Evolutionary conservation across 345 rosid genomes (phyloP).

Genomic region (Gossypium turneri): DNA sequence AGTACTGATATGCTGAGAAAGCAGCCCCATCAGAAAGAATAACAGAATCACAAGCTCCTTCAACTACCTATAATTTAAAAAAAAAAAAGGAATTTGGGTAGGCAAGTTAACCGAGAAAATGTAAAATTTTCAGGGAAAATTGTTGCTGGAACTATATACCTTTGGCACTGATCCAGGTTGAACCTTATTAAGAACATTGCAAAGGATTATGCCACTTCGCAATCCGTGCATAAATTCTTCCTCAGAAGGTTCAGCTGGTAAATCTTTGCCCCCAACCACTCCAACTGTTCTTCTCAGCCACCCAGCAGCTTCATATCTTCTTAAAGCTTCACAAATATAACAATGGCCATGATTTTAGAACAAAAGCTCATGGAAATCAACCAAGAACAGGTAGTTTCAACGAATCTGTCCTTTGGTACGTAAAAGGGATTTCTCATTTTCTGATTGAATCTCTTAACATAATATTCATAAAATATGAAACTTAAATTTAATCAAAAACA

Average conservation of each 20-base stretch:
- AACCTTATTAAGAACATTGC: slow-evolving; percentile 83
- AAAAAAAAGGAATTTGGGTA: neutral
- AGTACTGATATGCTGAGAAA: slow-evolving; percentile 82
- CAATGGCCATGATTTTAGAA: neutral
- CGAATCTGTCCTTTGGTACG: neutral
- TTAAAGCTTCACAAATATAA: slow-evolving; percentile 40
- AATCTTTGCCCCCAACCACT: slow-evolving; percentile 71
- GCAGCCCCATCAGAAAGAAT: slow-evolving; percentile 80
- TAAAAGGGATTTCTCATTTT: neutral
- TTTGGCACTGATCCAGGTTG: slow-evolving; percentile 76
- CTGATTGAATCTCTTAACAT: neutral
- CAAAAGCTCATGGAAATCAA: neutral
- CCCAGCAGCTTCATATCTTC: slow-evolving; percentile 81
- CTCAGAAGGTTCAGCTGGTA: slow-evolving; percentile 85
- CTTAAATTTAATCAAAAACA: neutral
- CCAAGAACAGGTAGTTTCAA: neutral
- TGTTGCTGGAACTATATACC: slow-evolving; percentile 28
- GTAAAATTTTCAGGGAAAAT: neutral
- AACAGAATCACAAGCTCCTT: slow-evolving; percentile 67
- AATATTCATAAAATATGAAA: neutral
- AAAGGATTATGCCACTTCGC: slow-evolving; percentile 86
- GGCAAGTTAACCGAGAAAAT: neutral
- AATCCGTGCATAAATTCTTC: slow-evolving; percentile 90
- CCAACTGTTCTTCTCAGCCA: slow-evolving; percentile 81
- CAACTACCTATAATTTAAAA: slow-evolving; percentile 56